A percentile compares a stretch with the other conserved stretches of the same genome.
These are phyloP conservation scores for Ustilago vetiveriae DNA, from an alignment of 1,284 basidiomycete genomes.

Conservation along the genomic window DNA sequence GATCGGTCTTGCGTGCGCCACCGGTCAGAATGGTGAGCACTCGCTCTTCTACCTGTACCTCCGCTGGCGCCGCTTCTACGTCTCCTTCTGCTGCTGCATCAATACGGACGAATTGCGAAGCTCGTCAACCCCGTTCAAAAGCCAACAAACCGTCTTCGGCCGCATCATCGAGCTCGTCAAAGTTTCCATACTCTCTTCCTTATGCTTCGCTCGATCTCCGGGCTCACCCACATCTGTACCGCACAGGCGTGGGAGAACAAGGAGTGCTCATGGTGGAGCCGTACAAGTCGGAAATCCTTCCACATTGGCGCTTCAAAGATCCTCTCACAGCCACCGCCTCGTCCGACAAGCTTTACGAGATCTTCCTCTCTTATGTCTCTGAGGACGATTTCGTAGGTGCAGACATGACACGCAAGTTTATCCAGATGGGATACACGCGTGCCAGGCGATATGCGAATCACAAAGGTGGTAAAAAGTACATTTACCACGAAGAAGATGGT, in stretches of 20 bases:
- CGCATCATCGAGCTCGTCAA: background rate
- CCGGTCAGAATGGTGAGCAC: conserved; percentile 15
- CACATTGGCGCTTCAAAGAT: conserved; percentile 40
- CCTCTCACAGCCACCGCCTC: conserved; percentile 20
- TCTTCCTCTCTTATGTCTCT: conserved; percentile 25
- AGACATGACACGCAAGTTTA: conserved; percentile 36
- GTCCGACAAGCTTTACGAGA: conserved; percentile 12
- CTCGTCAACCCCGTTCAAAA: too few relatives aligned
- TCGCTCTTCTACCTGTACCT: conserved; percentile 3
- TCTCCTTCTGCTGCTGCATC: too few relatives aligned
- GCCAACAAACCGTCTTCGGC: too few relatives aligned
- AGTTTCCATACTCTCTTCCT: conserved; percentile 41
- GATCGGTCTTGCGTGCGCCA: too few relatives aligned
- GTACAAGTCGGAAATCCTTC: conserved; percentile 46
- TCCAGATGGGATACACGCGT: conserved; percentile 49
- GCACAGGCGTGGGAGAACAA: conserved; percentile 46
- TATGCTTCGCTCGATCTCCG: conserved; percentile 21
- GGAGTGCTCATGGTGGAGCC: conserved; percentile 46
- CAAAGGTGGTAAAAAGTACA: conserved; percentile 41
- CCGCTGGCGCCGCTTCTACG: background rate
- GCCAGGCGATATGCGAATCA: conserved; percentile 48
- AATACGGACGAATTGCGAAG: too few relatives aligned
- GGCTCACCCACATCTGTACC: conserved; percentile 37
- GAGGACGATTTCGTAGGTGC: conserved; percentile 42
- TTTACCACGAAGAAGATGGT: background rate